Base-by-base conservation (phyloP, 1,284 basidiomycete species). In the Taiwanofungus camphoratus region DNA sequence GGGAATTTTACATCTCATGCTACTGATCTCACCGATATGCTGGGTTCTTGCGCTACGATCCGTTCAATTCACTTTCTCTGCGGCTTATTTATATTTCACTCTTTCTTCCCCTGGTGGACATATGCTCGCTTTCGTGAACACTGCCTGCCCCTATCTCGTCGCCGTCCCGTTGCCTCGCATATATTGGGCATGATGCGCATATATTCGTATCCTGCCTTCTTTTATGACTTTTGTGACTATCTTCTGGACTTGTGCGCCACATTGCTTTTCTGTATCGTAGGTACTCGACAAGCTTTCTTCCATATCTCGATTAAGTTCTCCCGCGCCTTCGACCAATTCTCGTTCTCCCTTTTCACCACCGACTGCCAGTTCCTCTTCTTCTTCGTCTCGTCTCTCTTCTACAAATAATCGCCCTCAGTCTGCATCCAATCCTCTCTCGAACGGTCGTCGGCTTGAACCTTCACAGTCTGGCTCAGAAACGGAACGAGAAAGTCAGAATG, bases 391-490 rank as follows among this genome's bases (percentile, higher is more conserved):
- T 35, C 60, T 60, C 35, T 57, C 60, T 23, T 60, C 61, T 38
- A 47, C 53, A 18, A 52, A 53, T 61, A 62, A 60, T 16, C 58
- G 64, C 50, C 55, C 47, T 34, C 50, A 41, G 18, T 54, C 46
- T 42, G 49, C 39, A 41, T 55, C 52, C 21, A 54, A 41, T 36
- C 45, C 40, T 46, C 32, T 33, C 39, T 26, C 47, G 8, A 41
- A 48, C 22, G 49, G 31, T 9, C 51, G 49, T 36, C 42, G 49
- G 22, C 46, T 44, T n/a, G 66, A 67, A 19, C 26, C 46, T 9
- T 55, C 60, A n/a, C 73, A 73, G 37, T 87, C 84, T 19, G 85
- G 84, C 30, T 87, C 83, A 2, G 85, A 87, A 59, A 87, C 84
- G 0, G 84, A 87, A 61, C 75, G 82, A 26, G 85, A 87, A 61